Percentiles rank a stretch among this genome's conserved stretches.
Evolutionary conservation across 768 basidiomycete species (phyloP).

Genomic region (Pleurotus eryngii): DNA sequence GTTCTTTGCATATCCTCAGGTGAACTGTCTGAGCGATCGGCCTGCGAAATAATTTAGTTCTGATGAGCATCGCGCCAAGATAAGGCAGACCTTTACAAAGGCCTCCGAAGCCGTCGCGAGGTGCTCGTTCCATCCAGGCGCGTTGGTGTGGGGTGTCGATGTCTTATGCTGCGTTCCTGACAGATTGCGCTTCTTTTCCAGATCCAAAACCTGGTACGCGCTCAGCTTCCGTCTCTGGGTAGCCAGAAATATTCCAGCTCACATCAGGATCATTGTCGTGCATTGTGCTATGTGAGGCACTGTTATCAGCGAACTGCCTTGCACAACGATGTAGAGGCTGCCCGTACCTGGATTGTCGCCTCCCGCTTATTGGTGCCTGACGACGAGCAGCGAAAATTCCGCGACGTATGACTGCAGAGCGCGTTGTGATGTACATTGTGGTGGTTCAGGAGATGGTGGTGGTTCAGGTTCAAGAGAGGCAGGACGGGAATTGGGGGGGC

Average conservation of each 20-base stretch:
- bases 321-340: no score
- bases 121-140: slow-evolving; percentile 72
- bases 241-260: not conserved
- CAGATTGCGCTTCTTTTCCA: slow-evolving; percentile 52
- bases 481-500: no score
- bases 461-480: no score
- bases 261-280: slow-evolving; percentile 60
- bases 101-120: slow-evolving; percentile 67
- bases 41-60: not conserved
- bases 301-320: no score
- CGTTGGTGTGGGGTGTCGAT: slow-evolving; percentile 46
- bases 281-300: slow-evolving; percentile 38
- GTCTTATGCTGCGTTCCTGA: slow-evolving; percentile 40
- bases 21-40: slow-evolving; percentile 3
- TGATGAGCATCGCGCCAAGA: not conserved
- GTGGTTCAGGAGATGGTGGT: no score
- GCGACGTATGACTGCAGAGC: no score
- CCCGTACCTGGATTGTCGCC: no score
- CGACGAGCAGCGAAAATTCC: no score
- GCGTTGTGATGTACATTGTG: no score
- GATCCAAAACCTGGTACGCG: slow-evolving; percentile 39
- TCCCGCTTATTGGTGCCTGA: no score
- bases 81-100: slow-evolving; percentile 46
- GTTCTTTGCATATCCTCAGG: slow-evolving; percentile 26
- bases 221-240: not conserved